Percentiles rank a stretch among this genome's conserved stretches.
Conservation (phyloP, 2,329 filamentous ascomycete genomes). For the Penicillium brasilianum region DNA sequence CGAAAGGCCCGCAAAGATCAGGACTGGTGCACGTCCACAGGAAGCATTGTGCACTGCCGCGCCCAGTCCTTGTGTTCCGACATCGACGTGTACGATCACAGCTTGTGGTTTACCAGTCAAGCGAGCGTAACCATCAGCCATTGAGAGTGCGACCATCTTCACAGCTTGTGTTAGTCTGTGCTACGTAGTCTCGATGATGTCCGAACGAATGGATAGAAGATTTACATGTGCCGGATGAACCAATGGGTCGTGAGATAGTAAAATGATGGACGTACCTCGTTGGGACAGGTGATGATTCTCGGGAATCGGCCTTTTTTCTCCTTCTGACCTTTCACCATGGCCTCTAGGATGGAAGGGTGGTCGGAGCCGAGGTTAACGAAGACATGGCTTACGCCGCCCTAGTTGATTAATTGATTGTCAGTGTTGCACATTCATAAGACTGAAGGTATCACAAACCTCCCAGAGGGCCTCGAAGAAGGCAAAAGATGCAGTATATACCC, state of each 20-base stretch:
- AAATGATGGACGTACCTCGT: conserved; percentile 63
- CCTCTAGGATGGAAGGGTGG: conserved; percentile 77
- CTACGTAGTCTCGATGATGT: conserved; percentile 11
- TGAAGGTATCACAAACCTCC: conserved; percentile 61
- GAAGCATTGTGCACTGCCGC: conserved; percentile 81
- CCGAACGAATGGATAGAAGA: conserved; percentile 9
- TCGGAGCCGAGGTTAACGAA: conserved; percentile 62
- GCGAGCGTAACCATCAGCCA: conserved; percentile 80
- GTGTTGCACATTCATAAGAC: background rate
- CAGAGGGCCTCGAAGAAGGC: conserved; percentile 83
- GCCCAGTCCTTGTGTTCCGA: conserved; percentile 78
- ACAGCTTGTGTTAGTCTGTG: conserved; percentile 6
- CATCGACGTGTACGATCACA: conserved; percentile 80
- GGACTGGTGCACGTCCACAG: conserved; percentile 72
- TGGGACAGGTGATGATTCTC: conserved; percentile 77
- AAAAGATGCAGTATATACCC: conserved; percentile 71
- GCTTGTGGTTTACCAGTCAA: conserved; percentile 74
- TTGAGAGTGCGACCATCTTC: conserved; percentile 82
- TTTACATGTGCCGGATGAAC: background rate
- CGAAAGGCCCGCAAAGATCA: conserved; percentile 78
- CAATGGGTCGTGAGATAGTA: background rate
- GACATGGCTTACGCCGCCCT: conserved; percentile 57
- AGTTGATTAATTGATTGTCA: conserved; percentile 3
- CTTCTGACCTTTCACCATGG: conserved; percentile 75
- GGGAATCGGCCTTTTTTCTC: conserved; percentile 70